A percentile compares a stretch with the other conserved stretches of the same genome.
Conservation (phyloP, 129 eudicot genomes). For the Escallonia rubra region DNA sequence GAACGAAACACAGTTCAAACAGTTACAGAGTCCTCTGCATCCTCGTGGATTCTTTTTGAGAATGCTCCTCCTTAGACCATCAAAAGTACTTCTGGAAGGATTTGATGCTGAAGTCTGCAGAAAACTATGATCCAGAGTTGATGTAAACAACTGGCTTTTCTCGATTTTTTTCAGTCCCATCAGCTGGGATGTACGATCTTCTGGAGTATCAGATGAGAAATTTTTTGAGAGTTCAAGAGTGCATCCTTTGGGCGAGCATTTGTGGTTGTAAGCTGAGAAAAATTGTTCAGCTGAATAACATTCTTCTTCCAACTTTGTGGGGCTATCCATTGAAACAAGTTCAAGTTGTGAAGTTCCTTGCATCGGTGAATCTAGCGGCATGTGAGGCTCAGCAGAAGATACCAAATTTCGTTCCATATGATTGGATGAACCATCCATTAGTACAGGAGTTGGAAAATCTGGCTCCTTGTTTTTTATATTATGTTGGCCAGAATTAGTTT, state of each 20-base stretch:
- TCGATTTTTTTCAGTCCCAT: conserved; percentile 7
- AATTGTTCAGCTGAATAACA: conserved; percentile 10
- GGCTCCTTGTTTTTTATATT: conserved; percentile 14
- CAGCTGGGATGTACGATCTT: conserved; percentile 7
- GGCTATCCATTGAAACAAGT: conserved; percentile 8
- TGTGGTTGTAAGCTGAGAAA: conserved; percentile 8
- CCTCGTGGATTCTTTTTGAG: conserved; percentile 30
- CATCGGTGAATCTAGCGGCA: conserved; percentile 15
- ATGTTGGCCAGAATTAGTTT: conserved; percentile 5
- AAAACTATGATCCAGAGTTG: conserved; percentile 16
- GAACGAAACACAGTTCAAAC: conserved; percentile 67
- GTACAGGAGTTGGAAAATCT: conserved; percentile 25
- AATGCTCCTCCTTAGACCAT: conserved; percentile 21
- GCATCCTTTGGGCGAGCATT: conserved; percentile 10
- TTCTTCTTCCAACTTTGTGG: conserved; percentile 19
- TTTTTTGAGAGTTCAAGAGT: not conserved
- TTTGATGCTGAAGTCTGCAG: conserved; percentile 10
- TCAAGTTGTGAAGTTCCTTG: conserved; percentile 17
- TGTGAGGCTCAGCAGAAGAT: conserved; percentile 8
- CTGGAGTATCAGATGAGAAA: not conserved
- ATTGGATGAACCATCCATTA: conserved; percentile 1
- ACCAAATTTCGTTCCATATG: conserved; percentile 4
- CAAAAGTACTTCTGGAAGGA: conserved; percentile 9
- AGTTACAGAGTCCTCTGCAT: conserved; percentile 74
- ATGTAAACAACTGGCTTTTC: conserved; percentile 11